Conservation (phyloP, 192 early-diverging fungal genomes). For the Cladochytrium replicatum region DNA sequence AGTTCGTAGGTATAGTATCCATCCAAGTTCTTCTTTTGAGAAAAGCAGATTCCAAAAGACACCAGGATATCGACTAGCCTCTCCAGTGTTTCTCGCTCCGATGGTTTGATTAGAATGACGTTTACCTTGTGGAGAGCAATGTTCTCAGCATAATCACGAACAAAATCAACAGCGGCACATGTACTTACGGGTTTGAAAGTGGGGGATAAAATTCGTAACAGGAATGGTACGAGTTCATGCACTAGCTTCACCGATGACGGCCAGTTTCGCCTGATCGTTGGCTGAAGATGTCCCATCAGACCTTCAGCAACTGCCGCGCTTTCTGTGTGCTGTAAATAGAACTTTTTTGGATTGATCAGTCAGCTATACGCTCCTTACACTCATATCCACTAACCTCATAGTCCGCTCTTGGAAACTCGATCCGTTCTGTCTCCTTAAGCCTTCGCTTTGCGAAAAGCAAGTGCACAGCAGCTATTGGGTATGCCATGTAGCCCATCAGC, state of each 20-base stretch:
- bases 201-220: conserved; percentile 72
- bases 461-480: conserved; percentile 64
- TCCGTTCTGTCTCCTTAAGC: conserved; percentile 26
- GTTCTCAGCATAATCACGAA: not conserved
- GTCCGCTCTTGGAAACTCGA: conserved; percentile 70
- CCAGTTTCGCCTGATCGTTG: conserved; percentile 37
- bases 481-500: conserved; percentile 58
- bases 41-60: conserved; percentile 56
- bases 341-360: not conserved
- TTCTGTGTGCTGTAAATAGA: too few relatives aligned
- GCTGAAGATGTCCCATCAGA: too few relatives aligned
- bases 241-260: conserved; percentile 27
- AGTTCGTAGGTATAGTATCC: conserved; percentile 48
- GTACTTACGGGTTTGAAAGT: conserved; percentile 55
- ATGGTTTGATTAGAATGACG: conserved; percentile 47
- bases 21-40: conserved; percentile 52
- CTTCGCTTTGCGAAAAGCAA: conserved; percentile 65
- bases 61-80: conserved; percentile 60
- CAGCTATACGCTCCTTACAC: not conserved
- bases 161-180: conserved; percentile 20
- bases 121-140: conserved; percentile 49
- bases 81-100: conserved; percentile 43
- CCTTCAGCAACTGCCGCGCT: too few relatives aligned
- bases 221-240: conserved; percentile 50
- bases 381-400: conserved; percentile 44